These are phyloP conservation scores for Candida hungchunana DNA, from an alignment of 805 yeast species.

Conservation along the genomic window DNA sequence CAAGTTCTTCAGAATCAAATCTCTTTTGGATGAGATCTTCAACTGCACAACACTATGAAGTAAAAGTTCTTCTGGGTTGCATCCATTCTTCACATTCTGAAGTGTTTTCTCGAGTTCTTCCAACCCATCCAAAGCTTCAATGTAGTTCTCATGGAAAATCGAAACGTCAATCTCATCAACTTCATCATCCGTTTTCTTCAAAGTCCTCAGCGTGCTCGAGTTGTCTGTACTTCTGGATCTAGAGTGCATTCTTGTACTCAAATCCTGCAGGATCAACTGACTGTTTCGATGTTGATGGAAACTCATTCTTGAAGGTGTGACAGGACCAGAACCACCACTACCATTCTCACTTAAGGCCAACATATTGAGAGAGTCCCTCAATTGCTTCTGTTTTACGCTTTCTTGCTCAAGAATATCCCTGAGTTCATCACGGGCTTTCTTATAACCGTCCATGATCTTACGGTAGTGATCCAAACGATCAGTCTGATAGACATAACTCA, in stretches of 20 bases:
- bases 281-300: constrained; percentile 29
- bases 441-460: constrained; percentile 49
- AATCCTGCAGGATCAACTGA: constrained; percentile 44
- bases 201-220: constrained; percentile 37
- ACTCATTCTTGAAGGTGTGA: constrained; percentile 28
- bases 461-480: constrained; percentile 54
- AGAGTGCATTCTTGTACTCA: constrained; percentile 59
- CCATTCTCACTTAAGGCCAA: constrained; percentile 29
- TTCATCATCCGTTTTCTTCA: constrained; percentile 53
- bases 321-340: constrained; percentile 13
- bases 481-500: constrained; percentile 55
- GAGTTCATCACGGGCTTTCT: constrained; percentile 58
- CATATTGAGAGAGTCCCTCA: constrained; percentile 42
- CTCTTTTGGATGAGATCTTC: constrained; percentile 30
- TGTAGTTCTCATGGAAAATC: constrained; percentile 56
- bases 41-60: constrained; percentile 31
- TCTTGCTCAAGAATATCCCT: constrained; percentile 53
- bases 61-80: constrained; percentile 27
- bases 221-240: constrained; percentile 50
- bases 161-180: constrained; percentile 68
- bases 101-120: constrained; percentile 31
- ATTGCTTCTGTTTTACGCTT: constrained; percentile 36
- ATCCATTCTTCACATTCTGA: constrained; percentile 9
- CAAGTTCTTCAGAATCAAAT: constrained; percentile 30
- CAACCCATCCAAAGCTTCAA: constrained; percentile 35